Conservation (phyloP, 164 flowering plant species). For the Kingdonia uniflora region DNA sequence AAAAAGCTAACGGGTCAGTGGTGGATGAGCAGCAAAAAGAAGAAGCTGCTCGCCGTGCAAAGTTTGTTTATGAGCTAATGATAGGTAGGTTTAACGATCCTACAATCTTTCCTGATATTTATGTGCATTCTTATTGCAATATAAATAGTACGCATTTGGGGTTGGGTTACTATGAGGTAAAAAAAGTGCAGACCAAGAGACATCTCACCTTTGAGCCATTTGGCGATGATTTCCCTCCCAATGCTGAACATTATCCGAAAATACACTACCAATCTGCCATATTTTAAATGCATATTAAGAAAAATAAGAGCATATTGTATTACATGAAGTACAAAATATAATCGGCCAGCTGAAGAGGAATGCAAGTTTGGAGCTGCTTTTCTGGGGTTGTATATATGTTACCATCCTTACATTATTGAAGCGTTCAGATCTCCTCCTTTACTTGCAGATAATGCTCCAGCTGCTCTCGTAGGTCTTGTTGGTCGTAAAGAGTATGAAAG, state of each 20-base stretch:
- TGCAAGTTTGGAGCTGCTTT: neutral
- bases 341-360: neutral
- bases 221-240: no score
- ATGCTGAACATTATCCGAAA: no score
- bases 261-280: no score
- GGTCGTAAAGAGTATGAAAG: conserved; percentile 95
- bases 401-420: neutral
- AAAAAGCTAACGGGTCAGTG: conserved; percentile 16
- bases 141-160: no score
- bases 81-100: conserved; percentile 44
- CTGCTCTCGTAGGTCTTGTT: conserved; percentile 77
- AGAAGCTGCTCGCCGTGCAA: conserved; percentile 77
- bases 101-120: conserved; percentile 1
- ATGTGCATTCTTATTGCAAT: no score
- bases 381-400: neutral
- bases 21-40: conserved; percentile 44
- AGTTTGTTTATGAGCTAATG: conserved; percentile 81
- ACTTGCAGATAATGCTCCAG: conserved; percentile 79
- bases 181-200: no score
- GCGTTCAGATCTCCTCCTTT: conserved; percentile 6
- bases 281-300: no score
- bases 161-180: no score
- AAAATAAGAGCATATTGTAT: neutral
- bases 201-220: no score
- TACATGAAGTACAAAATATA: neutral